Evolutionary conservation across 441 rosid genomes (phyloP).

Genomic region (Mallotus japonicus): DNA sequence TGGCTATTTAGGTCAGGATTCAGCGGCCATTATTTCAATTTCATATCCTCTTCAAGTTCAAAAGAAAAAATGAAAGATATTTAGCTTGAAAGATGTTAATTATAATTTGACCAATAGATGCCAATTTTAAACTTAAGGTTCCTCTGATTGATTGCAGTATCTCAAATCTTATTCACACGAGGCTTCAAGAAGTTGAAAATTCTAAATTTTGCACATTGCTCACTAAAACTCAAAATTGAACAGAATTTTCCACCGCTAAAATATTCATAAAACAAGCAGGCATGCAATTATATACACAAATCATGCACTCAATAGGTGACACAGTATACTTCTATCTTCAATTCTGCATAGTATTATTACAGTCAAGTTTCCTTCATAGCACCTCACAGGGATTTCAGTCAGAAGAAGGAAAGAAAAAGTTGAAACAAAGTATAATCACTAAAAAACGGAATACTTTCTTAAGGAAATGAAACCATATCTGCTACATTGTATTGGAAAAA

Average conservation of each 20-base stretch:
- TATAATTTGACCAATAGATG: neutral
- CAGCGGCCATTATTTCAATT: no score
- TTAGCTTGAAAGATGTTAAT: neutral
- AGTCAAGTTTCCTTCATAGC: neutral
- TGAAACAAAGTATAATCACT: neutral
- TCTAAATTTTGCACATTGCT: neutral
- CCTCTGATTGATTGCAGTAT: neutral
- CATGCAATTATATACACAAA: neutral
- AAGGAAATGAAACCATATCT: neutral
- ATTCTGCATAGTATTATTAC: no score
- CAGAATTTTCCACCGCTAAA: neutral
- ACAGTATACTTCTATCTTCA: neutral
- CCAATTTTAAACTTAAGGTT: neutral
- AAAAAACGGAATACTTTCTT: neutral
- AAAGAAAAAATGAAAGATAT: neutral
- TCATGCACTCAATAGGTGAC: neutral
- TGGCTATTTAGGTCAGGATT: no score
- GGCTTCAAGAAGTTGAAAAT: neutral
- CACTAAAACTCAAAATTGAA: neutral
- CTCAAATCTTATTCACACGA: neutral
- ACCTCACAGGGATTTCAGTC: no score
- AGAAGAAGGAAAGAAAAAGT: neutral
- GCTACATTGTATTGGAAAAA: neutral
- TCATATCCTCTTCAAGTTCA: no score
- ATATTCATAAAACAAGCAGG: neutral